Percentiles rank a stretch among this genome's conserved stretches.
phyloP scores from a whole-genome alignment of 2,329 filamentous ascomycete genomes.

The Proliferodiscus dingleyae region DNA sequence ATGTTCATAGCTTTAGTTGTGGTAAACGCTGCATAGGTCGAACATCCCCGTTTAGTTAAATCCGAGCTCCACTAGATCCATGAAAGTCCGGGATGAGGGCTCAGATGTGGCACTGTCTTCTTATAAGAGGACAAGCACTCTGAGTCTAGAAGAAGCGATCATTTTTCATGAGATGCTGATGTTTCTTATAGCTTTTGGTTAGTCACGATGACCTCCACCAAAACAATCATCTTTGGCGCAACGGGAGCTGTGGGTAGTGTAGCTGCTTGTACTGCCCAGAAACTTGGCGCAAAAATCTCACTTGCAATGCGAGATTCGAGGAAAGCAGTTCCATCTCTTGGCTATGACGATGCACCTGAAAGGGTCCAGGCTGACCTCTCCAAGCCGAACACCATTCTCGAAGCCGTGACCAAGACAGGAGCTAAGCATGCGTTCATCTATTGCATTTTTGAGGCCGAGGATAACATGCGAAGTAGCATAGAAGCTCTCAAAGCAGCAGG shows the following conservation, averaged over 20 bases:
- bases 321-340: slow-evolving; percentile 36
- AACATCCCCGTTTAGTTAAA: too few relatives aligned
- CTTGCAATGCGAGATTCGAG: slow-evolving; percentile 43
- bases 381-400: slow-evolving; percentile 35
- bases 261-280: slow-evolving; percentile 36
- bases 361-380: slow-evolving; percentile 42
- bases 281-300: slow-evolving; percentile 39
- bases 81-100: too few relatives aligned
- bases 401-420: slow-evolving; percentile 37
- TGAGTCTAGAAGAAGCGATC: too few relatives aligned
- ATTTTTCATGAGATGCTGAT: neutral
- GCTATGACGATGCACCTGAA: slow-evolving; percentile 29
- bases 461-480: slow-evolving; percentile 38
- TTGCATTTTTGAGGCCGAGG: slow-evolving; percentile 27
- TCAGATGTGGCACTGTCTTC: too few relatives aligned
- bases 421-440: slow-evolving; percentile 48
- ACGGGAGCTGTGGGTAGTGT: slow-evolving; percentile 42
- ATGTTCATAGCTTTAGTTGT: too few relatives aligned
- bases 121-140: too few relatives aligned
- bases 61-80: too few relatives aligned
- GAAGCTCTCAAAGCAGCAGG: slow-evolving; percentile 41
- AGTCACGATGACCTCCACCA: neutral
- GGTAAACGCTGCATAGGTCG: too few relatives aligned
- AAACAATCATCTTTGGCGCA: slow-evolving; percentile 43
- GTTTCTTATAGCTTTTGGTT: too few relatives aligned